Conservation (phyloP, 768 basidiomycete genomes). For the Kwoniella dendrophila region DNA sequence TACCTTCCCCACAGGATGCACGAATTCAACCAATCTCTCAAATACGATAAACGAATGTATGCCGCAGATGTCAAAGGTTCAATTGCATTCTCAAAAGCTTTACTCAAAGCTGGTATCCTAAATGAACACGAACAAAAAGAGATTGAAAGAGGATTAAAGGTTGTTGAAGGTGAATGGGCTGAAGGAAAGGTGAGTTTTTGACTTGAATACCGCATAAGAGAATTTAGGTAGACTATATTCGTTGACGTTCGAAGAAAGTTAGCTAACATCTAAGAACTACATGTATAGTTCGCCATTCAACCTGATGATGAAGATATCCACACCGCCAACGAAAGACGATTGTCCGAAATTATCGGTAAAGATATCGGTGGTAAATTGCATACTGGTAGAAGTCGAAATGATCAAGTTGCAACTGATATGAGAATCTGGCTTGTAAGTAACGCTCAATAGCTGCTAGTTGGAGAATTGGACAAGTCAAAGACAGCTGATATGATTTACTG, state of each 20-base stretch:
- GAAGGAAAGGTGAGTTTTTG: constrained; percentile 69
- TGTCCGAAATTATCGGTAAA: constrained; percentile 89
- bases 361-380: constrained; percentile 89
- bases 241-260: no score
- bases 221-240: no score
- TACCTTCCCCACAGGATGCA: constrained; percentile 71
- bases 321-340: constrained; percentile 93
- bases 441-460: neutral
- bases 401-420: constrained; percentile 98
- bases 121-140: constrained; percentile 73
- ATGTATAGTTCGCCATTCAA: constrained; percentile 68
- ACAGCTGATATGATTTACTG: neutral
- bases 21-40: constrained; percentile 92
- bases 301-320: constrained; percentile 98
- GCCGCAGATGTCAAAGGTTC: constrained; percentile 88
- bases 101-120: constrained; percentile 76
- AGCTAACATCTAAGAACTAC: neutral
- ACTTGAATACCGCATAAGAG: no score
- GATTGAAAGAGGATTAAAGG: constrained; percentile 67
- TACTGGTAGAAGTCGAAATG: constrained; percentile 94
- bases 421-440: constrained; percentile 76
- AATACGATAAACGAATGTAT: constrained; percentile 93
- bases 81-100: constrained; percentile 90
- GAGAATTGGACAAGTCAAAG: neutral
- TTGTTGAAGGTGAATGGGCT: constrained; percentile 83